A percentile compares a stretch with the other conserved stretches of the same genome.
Conservation (phyloP, 1,139 yeast species). For the Hyphopichia buzzinii region DNA sequence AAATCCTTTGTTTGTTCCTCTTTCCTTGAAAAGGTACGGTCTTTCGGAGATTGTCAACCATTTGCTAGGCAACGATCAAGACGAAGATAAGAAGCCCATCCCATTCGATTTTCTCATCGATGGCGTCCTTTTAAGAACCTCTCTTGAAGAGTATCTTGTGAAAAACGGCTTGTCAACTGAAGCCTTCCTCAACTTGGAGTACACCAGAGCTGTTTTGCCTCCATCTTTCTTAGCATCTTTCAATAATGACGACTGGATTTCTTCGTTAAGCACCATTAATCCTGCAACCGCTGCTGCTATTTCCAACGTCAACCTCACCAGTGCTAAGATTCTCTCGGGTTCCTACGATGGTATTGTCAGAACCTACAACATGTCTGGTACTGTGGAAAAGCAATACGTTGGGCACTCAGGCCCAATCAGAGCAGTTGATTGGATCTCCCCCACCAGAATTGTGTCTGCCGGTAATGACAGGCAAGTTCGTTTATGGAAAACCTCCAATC, state of each 20-base stretch:
- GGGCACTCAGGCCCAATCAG: conserved; percentile 90
- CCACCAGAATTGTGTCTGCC: conserved; percentile 74
- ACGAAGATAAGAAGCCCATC: conserved; percentile 53
- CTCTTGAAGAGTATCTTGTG: conserved; percentile 75
- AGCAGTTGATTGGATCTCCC: conserved; percentile 74
- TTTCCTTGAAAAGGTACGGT: conserved; percentile 82
- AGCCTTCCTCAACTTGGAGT: conserved; percentile 76
- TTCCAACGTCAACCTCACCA: conserved; percentile 26
- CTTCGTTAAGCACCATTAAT: conserved; percentile 61
- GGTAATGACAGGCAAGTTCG: conserved; percentile 89
- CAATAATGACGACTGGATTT: conserved; percentile 94
- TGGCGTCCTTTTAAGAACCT: conserved; percentile 73
- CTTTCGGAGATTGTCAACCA: conserved; percentile 94
- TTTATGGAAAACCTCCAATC: conserved; percentile 75
- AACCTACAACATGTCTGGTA: conserved; percentile 83
- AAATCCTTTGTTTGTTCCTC: conserved; percentile 84
- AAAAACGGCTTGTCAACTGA: conserved; percentile 81
- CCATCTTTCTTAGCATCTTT: conserved; percentile 89
- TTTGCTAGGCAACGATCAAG: conserved; percentile 46
- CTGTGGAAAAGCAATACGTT: conserved; percentile 72
- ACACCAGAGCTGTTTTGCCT: conserved; percentile 89
- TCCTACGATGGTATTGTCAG: conserved; percentile 94
- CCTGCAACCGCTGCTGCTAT: conserved; percentile 23
- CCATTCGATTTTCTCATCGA: conserved; percentile 93
- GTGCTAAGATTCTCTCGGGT: conserved; percentile 73